Base-by-base conservation (phyloP, 2,329 filamentous ascomycete genomes). In the Thielaviopsis ethacetica region DNA sequence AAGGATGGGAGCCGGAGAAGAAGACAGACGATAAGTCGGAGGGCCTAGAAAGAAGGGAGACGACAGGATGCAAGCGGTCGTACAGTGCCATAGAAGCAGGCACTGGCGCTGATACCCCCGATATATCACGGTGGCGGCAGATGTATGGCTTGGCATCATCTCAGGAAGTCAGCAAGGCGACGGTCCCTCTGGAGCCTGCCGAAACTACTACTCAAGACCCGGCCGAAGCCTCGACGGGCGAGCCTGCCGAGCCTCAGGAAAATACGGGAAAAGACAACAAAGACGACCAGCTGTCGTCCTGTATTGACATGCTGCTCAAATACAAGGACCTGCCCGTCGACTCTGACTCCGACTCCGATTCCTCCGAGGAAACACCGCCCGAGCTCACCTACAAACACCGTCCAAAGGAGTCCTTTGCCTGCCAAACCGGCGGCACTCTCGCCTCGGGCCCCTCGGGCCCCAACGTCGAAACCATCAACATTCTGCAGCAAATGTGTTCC, bases 401-500 rank as follows among this genome's bases (percentile, higher is more conserved):
- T 61, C 24, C 38, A 38, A 9, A 15, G 6, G 19, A 57, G 26
- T 30, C 71, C 1, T 83, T 82, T 62, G 72, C 73, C 15, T 83
- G 80, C 65, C 76, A 79, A 67, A 72, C 70, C 38, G 77, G 76
- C 1, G 78, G 79, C 10, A 74, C 71, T 1, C 73, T 71, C 55
- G 70, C 73, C 38, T 67, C 68, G 3, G 67, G 71, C 15, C 66
- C 70, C 0, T 67, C 72, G 13, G 88, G 86, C 63, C 87, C 88
- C 0, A 97, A 96, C 67, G 73, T 75, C 1, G 74, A 78, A 13
- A 94, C 87, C 0, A 90, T 95, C 56, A 78, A 85, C 53, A 74
- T 93, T 1, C 74, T 96, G 5, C 80, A 89, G 65, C 76, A 86
- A 63, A 90, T 96, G 87, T 78, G 81, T 50, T 78, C 84, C 57